Percentiles rank a stretch among this genome's conserved stretches.
Evolutionary conservation across 371 early-diverging fungal genomes (phyloP).

Genomic region (Blastocladiella emersonii): DNA sequence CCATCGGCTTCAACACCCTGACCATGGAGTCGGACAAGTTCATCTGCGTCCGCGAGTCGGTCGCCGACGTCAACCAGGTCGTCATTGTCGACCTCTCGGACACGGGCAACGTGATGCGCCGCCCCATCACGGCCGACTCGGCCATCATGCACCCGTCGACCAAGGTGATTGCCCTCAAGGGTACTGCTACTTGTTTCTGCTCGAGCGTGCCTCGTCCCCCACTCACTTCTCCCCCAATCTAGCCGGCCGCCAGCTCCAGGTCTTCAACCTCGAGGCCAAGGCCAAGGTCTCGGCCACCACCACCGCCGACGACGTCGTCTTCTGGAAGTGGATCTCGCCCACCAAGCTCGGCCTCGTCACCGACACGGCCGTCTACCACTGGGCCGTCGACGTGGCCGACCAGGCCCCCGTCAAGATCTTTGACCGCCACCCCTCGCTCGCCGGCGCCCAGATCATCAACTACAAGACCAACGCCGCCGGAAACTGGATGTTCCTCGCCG

Average conservation of each 20-base stretch:
- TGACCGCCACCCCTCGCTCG: conserved; percentile 72
- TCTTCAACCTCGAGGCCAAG: conserved; percentile 90
- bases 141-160: conserved; percentile 92
- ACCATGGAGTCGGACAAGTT: conserved; percentile 96
- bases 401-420: conserved; percentile 76
- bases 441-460: conserved; percentile 86
- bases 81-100: conserved; percentile 86
- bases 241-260: conserved; percentile 85
- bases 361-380: conserved; percentile 77
- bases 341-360: conserved; percentile 88
- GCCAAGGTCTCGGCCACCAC: conserved; percentile 81
- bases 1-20: conserved; percentile 89
- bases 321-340: conserved; percentile 89
- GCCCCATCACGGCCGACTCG: conserved; percentile 94
- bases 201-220: neutral
- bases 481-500: conserved; percentile 88
- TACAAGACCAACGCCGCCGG: conserved; percentile 74
- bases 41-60: conserved; percentile 89
- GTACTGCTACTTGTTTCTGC: conserved; percentile 21
- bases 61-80: conserved; percentile 67
- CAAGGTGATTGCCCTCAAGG: conserved; percentile 90
- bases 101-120: conserved; percentile 61
- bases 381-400: conserved; percentile 72
- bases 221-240: neutral
- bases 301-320: conserved; percentile 87